Evolutionary conservation across 129 eudicot species (phyloP), one percentile per base, ranked within the genome.

Genomic region (Tagetes erecta): DNA sequence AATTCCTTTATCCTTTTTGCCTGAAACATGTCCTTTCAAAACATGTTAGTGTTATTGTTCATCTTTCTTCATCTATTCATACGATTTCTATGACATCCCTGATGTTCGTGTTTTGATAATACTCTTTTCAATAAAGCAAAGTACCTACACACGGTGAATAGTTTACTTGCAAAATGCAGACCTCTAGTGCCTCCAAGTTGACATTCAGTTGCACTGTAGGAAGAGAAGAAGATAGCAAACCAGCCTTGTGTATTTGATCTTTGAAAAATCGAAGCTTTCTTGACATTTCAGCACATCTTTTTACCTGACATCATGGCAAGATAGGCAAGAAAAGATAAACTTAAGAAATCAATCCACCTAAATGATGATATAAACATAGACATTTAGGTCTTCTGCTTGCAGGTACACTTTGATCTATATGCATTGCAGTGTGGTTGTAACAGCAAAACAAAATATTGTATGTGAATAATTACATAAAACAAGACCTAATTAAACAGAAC

Each of bases 221-320:
- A 78, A 47, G 80, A 63, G 82, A 86, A 75, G 96, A 80, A 66
- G 88, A 75, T 42, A 75, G 68, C 59, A 90, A 77, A 51, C 96
- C 95, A 56, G 98, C 93, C 67, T 86, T 94, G 72, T 85, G 87
- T 74, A 94, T 88, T 80, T 94, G 98, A 79, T 94, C 98, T 81
- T 90, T 94, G 55, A 94, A 84, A 80, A 84, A 94, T 0, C 96
- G 86, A 70, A 94, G 86, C 72, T 90, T 94, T 77, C 98, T 83
- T 72, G 98, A 90, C 98, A 94, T 94, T 81, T 94, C 98, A 12
- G 96, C 98, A 88, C 98, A 94, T 78, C 92, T 74, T 86, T 94
- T 94, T 50, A 90, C 96, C 98, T 93, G 80, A 49, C n/a, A 79
- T 57, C 57, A 68, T 14, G 68, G 49, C 55, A 77, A 51, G 58